Evolutionary conservation across 768 basidiomycete species (phyloP).

Genomic region (Lactarius trivialis): DNA sequence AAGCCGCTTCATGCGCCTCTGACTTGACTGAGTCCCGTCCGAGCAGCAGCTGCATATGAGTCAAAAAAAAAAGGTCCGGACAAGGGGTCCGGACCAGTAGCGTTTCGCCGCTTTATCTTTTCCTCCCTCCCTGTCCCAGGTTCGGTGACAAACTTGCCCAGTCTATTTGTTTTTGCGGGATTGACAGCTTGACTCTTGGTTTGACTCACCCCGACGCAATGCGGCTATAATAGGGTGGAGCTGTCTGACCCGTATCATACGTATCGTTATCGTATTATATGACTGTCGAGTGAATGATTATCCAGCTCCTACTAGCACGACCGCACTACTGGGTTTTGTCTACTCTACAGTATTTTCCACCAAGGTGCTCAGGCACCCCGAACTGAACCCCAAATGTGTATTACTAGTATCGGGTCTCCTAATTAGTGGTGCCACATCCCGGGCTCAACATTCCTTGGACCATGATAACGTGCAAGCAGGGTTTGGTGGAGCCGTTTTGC

Average conservation of each 20-base stretch:
- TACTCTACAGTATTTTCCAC: not conserved
- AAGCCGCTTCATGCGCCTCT: not conserved
- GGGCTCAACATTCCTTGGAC: not conserved
- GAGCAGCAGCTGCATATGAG: not conserved
- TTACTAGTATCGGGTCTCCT: not conserved
- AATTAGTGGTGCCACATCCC: not conserved
- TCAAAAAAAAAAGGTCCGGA: not conserved
- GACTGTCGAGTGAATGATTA: not conserved
- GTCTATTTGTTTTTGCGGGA: not conserved
- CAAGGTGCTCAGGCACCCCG: not conserved
- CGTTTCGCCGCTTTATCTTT: not conserved
- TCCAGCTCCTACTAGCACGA: not conserved
- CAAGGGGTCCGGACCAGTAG: not conserved
- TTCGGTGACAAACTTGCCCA: not conserved
- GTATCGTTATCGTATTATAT: not conserved
- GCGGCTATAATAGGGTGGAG: not conserved
- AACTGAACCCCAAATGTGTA: no score
- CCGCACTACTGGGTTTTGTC: no score
- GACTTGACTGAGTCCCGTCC: not conserved
- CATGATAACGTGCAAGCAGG: not conserved
- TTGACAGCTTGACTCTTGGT: not conserved
- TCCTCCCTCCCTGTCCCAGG: not conserved
- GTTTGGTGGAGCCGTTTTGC: not conserved
- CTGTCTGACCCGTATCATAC: not conserved
- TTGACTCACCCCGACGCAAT: not conserved